Conservation (phyloP, 139 green algal species). For the Desmodesmus armatus region DNA sequence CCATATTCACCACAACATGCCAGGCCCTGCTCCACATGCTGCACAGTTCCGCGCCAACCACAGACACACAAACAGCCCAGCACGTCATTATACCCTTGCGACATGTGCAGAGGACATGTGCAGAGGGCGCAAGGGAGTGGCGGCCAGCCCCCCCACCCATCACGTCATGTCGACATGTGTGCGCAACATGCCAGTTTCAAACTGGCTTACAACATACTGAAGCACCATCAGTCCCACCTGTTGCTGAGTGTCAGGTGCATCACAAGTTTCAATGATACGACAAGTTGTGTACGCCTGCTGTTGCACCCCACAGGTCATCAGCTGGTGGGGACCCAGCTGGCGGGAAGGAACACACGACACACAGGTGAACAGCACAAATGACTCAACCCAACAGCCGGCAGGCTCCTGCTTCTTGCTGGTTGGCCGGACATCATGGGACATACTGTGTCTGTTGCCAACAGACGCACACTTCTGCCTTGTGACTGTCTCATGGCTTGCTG, state of each 20-base stretch:
- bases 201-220: too few species aligned
- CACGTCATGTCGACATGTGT: too few species aligned
- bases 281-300: not conserved
- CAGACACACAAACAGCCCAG: too few species aligned
- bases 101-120: too few species aligned
- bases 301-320: conserved; percentile 44
- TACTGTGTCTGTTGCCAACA: not conserved
- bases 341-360: conserved; percentile 60
- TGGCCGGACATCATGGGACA: not conserved
- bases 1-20: not conserved
- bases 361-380: not conserved
- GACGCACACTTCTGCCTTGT: too few species aligned
- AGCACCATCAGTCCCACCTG: not conserved
- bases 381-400: not conserved
- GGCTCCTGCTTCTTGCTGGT: not conserved
- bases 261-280: not conserved
- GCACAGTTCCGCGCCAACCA: too few species aligned
- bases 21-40: not conserved
- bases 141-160: too few species aligned
- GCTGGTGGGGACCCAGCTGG: conserved; percentile 63
- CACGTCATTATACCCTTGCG: too few species aligned
- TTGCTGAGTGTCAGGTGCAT: not conserved
- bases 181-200: too few species aligned
- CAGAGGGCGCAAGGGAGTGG: not conserved
- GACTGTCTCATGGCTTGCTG: too few species aligned